Base-by-base conservation (phyloP, 148 eudicot genomes). In the Amaranthus palmeri region DNA sequence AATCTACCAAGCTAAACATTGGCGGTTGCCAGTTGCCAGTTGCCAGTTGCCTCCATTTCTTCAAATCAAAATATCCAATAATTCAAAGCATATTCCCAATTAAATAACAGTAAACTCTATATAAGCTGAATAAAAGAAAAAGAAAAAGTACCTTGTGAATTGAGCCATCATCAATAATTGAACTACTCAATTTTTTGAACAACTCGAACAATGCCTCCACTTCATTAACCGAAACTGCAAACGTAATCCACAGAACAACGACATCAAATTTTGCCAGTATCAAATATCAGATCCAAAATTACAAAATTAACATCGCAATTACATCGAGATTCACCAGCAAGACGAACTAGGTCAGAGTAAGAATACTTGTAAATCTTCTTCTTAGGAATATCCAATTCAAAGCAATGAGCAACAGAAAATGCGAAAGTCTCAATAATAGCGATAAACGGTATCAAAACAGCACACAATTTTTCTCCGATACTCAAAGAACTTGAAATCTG, bases 141-240 rank as follows among this genome's bases (percentile, higher is more conserved):
- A 49, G 8, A 8, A n/a, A 25, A 6, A 17, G 67, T 75, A 95
- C 99, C 99, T 95, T 91, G 75, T 95, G 93, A 76, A 95, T 92
- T 40, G 83, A 78, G 50, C 90, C 96, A 65, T 95, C 99, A 60
- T 95, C 93, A 76, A 92, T 85, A 58, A 95, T 95, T 40, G 96
- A 92, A 72, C 93, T 66, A 53, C 99, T 95, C 59, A 95, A 67
- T 80, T 87, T 85, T 88, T 92, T 91, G 70, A 85, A 92, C 81
- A 95, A 67, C 83, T 92, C 97, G 49, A 83, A 82, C 73, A 95
- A 75, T 69, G 97, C 96, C 83, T 95, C 97, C 53, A 95, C 82
- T 78, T 95, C 97, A 83, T 95, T 89, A 2, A 92, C 85, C 6
- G 84, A 67, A 83, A 95, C 99, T 95, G 92, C 80, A 73, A 48